Base-by-base conservation (phyloP, 2,329 filamentous ascomycete genomes). In the Ophiostoma piceae region DNA sequence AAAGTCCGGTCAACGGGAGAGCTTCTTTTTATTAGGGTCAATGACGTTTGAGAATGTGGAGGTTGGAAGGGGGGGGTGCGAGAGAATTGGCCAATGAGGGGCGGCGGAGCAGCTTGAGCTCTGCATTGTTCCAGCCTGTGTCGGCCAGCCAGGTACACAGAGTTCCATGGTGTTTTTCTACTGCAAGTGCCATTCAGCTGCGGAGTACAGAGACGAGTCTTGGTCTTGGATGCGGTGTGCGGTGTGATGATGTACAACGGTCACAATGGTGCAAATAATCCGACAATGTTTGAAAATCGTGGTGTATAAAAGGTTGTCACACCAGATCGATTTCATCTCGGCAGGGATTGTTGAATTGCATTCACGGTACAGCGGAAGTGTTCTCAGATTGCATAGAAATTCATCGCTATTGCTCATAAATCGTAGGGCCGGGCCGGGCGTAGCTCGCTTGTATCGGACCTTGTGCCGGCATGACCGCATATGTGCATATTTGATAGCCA, bases 61-160 rank as follows among this genome's bases (percentile, higher is more conserved):
- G 60, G 62, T 57, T 66, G 41, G 57, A 43, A 41, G 32, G 29
- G 60, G 26, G 29, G 26, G 51, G 51, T n/a, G 51, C 14, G 11
- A 41, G 19, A 2, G 3, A 43, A 7, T 47, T 39, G 57, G 67
- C 69, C 69, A 70, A 70, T 68, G 60, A 68, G 65, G 57, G 35
- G 37, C 37, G 35, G 54, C 60, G 41, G 65, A 47, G 35, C 51
- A 47, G 43, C 26, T 4, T 26, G 39, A 51, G 57, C 60, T 43
- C 16, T 22, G 7, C 37, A 32, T 68, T 62, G 57, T 32, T 62
- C 57, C 57, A 62, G 26, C 57, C 57, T 35, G 14, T 41, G n/a
- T 60, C 47, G 14, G 19, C 54, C 26, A 65, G 62, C 29, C 16
- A 65, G 32, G 32, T 65, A 39, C 29, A 65, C 67, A 35, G 11